phyloP scores from a whole-genome alignment of 306 rosid species.

The Crataegus laevigata region DNA sequence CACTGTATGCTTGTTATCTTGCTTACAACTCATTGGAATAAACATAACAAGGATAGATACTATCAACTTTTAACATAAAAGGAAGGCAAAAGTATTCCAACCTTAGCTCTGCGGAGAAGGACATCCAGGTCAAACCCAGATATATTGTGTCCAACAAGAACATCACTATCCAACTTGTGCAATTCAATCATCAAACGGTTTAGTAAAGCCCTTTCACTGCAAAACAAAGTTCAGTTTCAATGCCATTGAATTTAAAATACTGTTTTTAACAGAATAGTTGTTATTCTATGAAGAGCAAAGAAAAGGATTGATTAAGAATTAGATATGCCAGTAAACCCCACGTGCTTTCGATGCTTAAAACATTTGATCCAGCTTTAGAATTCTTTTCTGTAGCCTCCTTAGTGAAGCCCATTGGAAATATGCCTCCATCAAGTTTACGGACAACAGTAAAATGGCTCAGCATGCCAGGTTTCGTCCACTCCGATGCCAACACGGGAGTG shows the following conservation, averaged over 20 bases:
- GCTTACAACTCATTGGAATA: neutral
- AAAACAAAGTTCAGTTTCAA: conserved; percentile 28
- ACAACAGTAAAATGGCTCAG: conserved; percentile 87
- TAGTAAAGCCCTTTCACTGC: conserved; percentile 93
- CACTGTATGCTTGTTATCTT: neutral
- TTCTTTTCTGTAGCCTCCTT: conserved; percentile 71
- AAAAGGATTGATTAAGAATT: neutral
- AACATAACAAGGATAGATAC: neutral
- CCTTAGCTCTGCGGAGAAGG: conserved; percentile 94
- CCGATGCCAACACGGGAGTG: conserved; percentile 86
- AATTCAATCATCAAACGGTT: conserved; percentile 72
- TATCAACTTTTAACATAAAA: neutral
- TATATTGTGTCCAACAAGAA: conserved; percentile 90
- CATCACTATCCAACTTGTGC: conserved; percentile 82
- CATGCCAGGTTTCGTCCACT: conserved; percentile 80
- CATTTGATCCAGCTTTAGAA: conserved; percentile 62
- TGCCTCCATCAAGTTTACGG: conserved; percentile 81
- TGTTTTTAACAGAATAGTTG: neutral
- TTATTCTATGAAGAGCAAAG: conserved; percentile 1
- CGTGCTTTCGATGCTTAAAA: conserved; percentile 79
- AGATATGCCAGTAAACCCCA: conserved; percentile 16
- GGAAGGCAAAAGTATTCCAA: conserved; percentile 19
- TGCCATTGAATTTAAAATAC: conserved; percentile 10
- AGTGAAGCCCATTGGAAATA: conserved; percentile 77
- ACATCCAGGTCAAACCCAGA: conserved; percentile 94